Evolutionary conservation across 2,329 filamentous ascomycete species (phyloP).

Genomic region (Dothistroma pini): DNA sequence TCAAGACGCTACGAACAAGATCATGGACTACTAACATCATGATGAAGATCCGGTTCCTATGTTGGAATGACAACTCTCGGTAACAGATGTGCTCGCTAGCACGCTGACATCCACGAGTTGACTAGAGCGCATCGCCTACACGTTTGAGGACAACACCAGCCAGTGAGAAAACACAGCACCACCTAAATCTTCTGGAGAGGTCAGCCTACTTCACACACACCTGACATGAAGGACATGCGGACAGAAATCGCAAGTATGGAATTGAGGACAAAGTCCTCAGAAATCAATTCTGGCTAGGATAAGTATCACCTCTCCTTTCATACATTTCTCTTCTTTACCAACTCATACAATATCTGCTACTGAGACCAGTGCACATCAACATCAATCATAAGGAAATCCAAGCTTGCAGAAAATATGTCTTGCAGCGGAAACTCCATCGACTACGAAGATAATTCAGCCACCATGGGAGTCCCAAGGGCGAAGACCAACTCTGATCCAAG

Average conservation of each 20-base stretch:
- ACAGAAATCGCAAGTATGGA: background rate
- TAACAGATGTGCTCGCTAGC: background rate
- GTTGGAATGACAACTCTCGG: no score
- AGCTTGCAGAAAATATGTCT: no score
- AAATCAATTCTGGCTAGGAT: background rate
- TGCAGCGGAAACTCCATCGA: background rate
- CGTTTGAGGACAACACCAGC: background rate
- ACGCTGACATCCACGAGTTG: background rate
- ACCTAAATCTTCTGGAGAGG: background rate
- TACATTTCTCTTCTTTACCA: no score
- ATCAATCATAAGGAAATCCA: no score
- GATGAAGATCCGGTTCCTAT: no score
- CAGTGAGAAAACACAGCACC: background rate
- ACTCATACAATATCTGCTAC: no score
- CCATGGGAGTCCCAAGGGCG: background rate
- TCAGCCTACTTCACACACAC: background rate
- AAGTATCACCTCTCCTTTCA: no score
- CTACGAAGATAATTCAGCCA: background rate
- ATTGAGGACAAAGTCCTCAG: background rate
- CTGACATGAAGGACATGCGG: background rate
- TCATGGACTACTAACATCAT: no score
- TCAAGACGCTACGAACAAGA: no score
- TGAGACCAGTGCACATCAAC: no score
- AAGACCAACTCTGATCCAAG: background rate
- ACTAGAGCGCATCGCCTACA: background rate